phyloP scores from a whole-genome alignment of 441 rosid genomes.

The Erodium chrysanthum region DNA sequence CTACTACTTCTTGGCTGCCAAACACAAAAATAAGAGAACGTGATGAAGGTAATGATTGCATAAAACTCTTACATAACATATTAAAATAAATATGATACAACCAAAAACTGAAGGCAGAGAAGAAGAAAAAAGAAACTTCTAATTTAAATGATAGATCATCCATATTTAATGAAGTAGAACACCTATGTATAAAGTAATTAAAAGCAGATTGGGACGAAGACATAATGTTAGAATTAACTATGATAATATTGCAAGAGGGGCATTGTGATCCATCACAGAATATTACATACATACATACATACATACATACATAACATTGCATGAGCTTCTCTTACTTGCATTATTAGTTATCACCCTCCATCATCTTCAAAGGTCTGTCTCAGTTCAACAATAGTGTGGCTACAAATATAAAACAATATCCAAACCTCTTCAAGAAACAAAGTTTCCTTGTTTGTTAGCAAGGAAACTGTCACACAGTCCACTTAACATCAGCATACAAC shows the following conservation, averaged over 20 bases:
- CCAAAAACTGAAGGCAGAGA: background rate
- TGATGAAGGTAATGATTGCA: background rate
- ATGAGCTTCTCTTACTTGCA: background rate
- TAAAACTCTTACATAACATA: background rate
- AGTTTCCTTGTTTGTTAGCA: background rate
- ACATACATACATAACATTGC: background rate
- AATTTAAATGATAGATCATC: background rate
- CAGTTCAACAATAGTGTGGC: background rate
- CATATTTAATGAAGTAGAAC: background rate
- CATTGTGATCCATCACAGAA: background rate
- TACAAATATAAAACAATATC: background rate
- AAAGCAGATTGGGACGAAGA: background rate
- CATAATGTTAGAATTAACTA: background rate
- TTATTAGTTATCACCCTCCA: background rate
- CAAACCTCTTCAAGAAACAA: background rate
- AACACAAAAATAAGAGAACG: conserved; percentile 8
- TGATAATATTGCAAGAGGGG: background rate
- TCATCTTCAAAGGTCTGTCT: background rate
- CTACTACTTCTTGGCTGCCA: conserved; percentile 1
- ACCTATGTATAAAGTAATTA: background rate
- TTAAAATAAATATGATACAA: background rate
- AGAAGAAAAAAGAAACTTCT: background rate
- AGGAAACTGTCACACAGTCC: background rate
- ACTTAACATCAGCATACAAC: background rate
- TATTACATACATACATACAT: no score